A percentile compares a stretch with the other conserved stretches of the same genome.
phyloP scores from a whole-genome alignment of 768 basidiomycete species.

The Fomitopsis pulvina region DNA sequence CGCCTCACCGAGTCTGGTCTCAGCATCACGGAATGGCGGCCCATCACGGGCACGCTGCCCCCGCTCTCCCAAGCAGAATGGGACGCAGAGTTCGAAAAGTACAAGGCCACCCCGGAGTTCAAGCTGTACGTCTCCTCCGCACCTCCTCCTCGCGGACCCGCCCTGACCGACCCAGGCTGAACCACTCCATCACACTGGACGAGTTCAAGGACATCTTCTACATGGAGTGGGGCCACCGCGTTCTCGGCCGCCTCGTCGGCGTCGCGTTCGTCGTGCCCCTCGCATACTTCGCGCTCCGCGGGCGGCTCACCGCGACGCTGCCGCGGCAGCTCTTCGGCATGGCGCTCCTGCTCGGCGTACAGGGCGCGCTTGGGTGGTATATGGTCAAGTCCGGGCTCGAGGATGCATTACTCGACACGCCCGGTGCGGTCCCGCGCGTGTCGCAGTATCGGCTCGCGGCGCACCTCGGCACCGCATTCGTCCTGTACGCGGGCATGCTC shows the following conservation, averaged over 20 bases:
- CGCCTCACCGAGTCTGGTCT: conserved; percentile 95
- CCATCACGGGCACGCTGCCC: conserved; percentile 83
- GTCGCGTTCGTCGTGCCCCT: conserved; percentile 80
- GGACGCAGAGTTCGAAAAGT: conserved; percentile 88
- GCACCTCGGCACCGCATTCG: conserved; percentile 86
- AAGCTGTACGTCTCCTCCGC: conserved; percentile 59
- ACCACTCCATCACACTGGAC: conserved; percentile 77
- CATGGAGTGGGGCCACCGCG: conserved; percentile 97
- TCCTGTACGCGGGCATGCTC: conserved; percentile 93
- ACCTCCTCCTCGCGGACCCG: not conserved
- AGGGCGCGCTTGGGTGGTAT: conserved; percentile 96
- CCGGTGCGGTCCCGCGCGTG: conserved; percentile 86
- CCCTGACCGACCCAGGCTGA: conserved; percentile 49
- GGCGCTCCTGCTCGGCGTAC: conserved; percentile 78
- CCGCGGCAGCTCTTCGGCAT: conserved; percentile 63
- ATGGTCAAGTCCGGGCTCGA: conserved; percentile 98
- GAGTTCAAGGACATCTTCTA: conserved; percentile 97
- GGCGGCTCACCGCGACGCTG: conserved; percentile 59
- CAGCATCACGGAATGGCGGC: conserved; percentile 97
- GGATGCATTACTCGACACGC: conserved; percentile 69
- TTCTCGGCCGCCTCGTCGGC: conserved; percentile 85
- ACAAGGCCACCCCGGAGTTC: conserved; percentile 92
- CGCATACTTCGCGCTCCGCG: conserved; percentile 69
- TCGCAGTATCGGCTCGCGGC: conserved; percentile 96
- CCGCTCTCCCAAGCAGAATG: conserved; percentile 74